Evolutionary conservation across 345 rosid species (phyloP).

Genomic region (Populus davidiana): DNA sequence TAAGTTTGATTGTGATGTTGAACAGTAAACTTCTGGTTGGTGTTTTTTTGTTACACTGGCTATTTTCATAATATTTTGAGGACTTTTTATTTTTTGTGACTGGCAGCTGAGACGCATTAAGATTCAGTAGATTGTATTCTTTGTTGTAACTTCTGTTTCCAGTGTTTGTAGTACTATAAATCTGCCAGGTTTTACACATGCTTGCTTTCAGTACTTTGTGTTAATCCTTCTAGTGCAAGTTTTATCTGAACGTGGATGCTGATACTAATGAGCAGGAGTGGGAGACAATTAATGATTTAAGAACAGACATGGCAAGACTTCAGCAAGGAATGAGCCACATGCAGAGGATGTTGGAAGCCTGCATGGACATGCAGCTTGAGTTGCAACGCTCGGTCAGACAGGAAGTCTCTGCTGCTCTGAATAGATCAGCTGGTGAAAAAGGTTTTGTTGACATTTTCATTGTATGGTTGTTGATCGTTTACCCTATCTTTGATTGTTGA

Average conservation of each 20-base stretch:
- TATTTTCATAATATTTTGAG: neutral
- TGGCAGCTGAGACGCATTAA: neutral
- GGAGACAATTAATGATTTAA: conserved; percentile 90
- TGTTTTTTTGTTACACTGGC: neutral
- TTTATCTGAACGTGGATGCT: conserved; percentile 13
- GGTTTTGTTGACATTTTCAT: conserved; percentile 32
- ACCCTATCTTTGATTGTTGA: neutral
- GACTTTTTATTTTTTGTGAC: neutral
- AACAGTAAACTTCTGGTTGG: neutral
- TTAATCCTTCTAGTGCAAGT: conserved; percentile 1
- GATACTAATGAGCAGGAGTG: conserved; percentile 63
- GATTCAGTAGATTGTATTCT: neutral
- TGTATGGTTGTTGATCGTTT: neutral
- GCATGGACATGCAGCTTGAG: conserved; percentile 99
- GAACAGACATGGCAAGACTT: conserved; percentile 88
- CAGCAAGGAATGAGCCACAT: conserved; percentile 98
- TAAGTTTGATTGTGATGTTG: neutral
- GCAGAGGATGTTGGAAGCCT: conserved; percentile 98
- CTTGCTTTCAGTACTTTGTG: neutral
- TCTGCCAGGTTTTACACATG: neutral
- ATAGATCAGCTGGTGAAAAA: conserved; percentile 67
- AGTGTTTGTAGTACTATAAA: neutral
- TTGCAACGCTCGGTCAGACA: conserved; percentile 96
- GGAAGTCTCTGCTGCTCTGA: conserved; percentile 96
- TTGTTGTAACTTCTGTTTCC: neutral